Base-by-base conservation (phyloP, 768 basidiomycete genomes). In the Mycena maculata region DNA sequence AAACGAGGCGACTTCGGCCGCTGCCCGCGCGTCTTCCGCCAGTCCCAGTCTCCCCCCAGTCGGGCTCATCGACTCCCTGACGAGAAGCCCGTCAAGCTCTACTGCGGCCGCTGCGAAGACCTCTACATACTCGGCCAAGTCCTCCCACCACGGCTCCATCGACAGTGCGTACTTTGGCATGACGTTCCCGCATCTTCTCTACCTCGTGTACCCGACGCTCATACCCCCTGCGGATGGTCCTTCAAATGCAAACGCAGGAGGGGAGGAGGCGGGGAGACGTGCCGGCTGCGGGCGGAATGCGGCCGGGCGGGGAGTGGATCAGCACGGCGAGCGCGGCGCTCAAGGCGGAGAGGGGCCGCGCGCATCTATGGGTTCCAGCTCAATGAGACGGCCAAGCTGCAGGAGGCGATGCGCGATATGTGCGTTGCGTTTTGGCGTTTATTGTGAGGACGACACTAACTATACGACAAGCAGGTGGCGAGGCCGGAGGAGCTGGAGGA, bases 121-220 rank as follows among this genome's bases (percentile, higher is more conserved):
- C 91, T 99, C 72, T 99, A n/a, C n/a, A n/a, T n/a, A 99, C 80
- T 95, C 93, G 0, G 98, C 98, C 39, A 99, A 99, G 78, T 96
- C 94, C 1, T 96, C 95, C 7, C 89, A 97, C 30, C 98, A 99
- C 78, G 97, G 97, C 53, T 92, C 92, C 39, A 98, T 99, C 76
- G 98, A 99, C 76, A 97, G 98, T 30, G 98, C 98, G 2, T 99
- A 97, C 81, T 99, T 99, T 73, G 98, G 98, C 66, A 97, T 96
- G 0, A 98, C 96, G 1, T 98, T 99, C 84, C 95, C 96, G 0
- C 97, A 98, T 77, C 90, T 99, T 60, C 84, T 98, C 52, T 98
- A 96, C 83, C 94, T 99, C 84, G 95, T 98, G 38, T 98, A 99
- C 78, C 96, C 98, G 0, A 88, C 91, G 49, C 89, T 98, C 70